Evolutionary conservation across 2,329 filamentous ascomycete genomes (phyloP), one percentile per base, ranked within the genome.

Genomic region (Didymella pomorum): DNA sequence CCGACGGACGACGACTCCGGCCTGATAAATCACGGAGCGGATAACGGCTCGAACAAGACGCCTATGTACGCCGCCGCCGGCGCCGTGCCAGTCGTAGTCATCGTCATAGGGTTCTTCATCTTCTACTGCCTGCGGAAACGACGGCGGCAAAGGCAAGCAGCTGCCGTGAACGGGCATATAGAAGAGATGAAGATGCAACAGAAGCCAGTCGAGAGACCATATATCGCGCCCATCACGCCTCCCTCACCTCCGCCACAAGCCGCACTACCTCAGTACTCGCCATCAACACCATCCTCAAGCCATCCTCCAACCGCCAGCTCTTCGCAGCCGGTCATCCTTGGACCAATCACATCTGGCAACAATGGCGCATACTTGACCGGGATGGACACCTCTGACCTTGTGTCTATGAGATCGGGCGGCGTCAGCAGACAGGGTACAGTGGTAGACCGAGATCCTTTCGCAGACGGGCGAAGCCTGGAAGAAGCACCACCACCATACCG

Each of bases 401-500:
- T 76, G 1, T 77, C 74, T 2, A 59, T 76, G 46, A 67, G 59
- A 12, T 70, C 62, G 7, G 67, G 61, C 31, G 65, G 68, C 18
- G 21, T 58, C 26, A 58, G 56, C 18, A 54, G 56, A 45, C 42
- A 50, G 26, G 56, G 56, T 26, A 58, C 56, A 1, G 21, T 58
- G 21, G 61, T 66, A 8, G 69, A 63, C 35, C 66, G 60, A 8
- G 68, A 77, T 46, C 72, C 71, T 1, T 76, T 76, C 25, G 66
- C 68, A 46, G 73, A 76, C 47, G 63, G 61, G 18, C 65, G 66
- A 39, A 71, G 69, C 20, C 51, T 74, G 3, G 47, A 61, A 28
- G 75, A 76, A 41, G 72, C 74, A 20, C 75, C 75, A 11, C 75
- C 75, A 41, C 73, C 75, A 12, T 78, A 78, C 50, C 70, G 73